phyloP scores from a whole-genome alignment of 306 rosid species.

The Dicorynia guianensis region DNA sequence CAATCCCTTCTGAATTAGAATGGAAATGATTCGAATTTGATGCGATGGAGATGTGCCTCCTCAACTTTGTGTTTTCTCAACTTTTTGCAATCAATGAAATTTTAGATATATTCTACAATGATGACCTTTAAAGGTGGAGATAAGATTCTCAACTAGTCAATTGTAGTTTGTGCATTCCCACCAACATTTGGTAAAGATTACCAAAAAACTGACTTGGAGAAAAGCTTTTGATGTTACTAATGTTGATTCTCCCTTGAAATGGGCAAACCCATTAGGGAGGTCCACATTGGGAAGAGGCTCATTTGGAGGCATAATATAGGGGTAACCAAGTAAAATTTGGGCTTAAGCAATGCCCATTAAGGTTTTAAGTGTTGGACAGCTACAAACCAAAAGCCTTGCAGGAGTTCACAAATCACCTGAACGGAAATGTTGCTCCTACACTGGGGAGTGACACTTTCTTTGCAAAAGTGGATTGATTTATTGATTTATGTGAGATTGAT shows the following conservation, averaged over 20 bases:
- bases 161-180: neutral
- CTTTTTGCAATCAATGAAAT: conserved; percentile 9
- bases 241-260: neutral
- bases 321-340: no score
- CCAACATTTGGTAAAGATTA: neutral
- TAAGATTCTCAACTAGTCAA: neutral
- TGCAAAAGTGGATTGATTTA: no score
- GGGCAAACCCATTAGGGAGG: neutral
- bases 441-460: no score
- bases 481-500: no score
- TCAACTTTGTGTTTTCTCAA: neutral
- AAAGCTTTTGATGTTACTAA: neutral
- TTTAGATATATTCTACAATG: neutral
- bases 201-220: neutral
- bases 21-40: neutral
- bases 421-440: no score
- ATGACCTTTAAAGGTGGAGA: neutral
- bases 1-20: neutral
- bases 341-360: no score
- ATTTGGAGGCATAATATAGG: neutral
- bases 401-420: no score
- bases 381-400: no score
- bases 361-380: no score
- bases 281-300: neutral
- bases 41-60: neutral